Evolutionary conservation across 1,284 basidiomycete genomes (phyloP).

Genomic region (Sphaerobolus stellatus): DNA sequence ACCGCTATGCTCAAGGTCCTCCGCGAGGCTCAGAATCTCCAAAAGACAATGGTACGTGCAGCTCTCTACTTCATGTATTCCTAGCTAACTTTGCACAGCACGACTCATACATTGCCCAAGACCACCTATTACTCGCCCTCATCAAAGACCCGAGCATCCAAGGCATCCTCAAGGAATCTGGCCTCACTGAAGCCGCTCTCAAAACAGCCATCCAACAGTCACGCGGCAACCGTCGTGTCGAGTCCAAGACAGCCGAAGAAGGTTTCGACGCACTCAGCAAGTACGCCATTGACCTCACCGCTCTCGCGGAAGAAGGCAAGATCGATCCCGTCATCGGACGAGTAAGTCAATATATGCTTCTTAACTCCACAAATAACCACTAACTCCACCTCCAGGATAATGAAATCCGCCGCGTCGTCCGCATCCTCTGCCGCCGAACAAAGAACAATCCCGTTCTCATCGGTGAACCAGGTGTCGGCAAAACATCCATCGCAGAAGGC

Average conservation of each 20-base stretch:
- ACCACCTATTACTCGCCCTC: slow-evolving; percentile 76
- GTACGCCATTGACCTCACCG: slow-evolving; percentile 79
- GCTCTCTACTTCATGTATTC: neutral
- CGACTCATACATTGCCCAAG: slow-evolving; percentile 92
- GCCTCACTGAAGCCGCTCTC: slow-evolving; percentile 69
- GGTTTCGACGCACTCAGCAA: slow-evolving; percentile 86
- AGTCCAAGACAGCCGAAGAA: slow-evolving; percentile 79
- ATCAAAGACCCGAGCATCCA: slow-evolving; percentile 70
- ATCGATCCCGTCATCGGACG: slow-evolving; percentile 92
- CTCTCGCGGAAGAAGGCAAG: slow-evolving; percentile 86
- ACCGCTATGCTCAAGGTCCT: slow-evolving; percentile 66
- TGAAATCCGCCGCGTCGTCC: slow-evolving; percentile 73
- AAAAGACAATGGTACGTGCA: slow-evolving; percentile 68
- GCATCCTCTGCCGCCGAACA: slow-evolving; percentile 79
- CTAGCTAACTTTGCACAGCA: slow-evolving; percentile 40
- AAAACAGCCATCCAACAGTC: slow-evolving; percentile 80
- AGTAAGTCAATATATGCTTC: slow-evolving; percentile 32
- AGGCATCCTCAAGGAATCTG: slow-evolving; percentile 70
- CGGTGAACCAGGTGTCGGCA: slow-evolving; percentile 92
- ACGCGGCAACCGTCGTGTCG: slow-evolving; percentile 79
- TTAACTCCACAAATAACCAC: neutral
- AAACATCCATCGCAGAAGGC: slow-evolving; percentile 93
- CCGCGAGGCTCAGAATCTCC: slow-evolving; percentile 75
- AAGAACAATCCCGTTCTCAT: slow-evolving; percentile 94
- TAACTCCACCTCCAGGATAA: slow-evolving; percentile 40